Evolutionary conservation across 306 rosid species (phyloP).

Genomic region (Prunus mongolica): DNA sequence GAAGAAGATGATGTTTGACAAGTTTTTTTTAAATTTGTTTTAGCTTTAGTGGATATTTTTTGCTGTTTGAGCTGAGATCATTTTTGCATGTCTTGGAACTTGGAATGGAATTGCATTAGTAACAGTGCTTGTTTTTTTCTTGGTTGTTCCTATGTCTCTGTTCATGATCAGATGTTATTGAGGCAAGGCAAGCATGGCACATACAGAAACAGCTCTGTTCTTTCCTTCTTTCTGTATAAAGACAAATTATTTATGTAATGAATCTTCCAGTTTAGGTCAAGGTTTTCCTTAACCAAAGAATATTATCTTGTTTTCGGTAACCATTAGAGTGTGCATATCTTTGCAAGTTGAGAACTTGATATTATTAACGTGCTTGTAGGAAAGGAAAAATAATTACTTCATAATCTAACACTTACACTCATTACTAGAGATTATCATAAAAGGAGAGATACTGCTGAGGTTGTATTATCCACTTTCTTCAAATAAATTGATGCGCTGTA

Average conservation of each 20-base stretch:
- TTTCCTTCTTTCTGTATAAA: too few species aligned
- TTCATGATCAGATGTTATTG: neutral
- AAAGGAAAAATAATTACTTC: too few species aligned
- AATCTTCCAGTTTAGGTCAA: too few species aligned
- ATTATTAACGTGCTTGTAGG: too few species aligned
- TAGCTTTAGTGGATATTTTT: neutral
- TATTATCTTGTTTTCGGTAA: too few species aligned
- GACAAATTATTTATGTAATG: too few species aligned
- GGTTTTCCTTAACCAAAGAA: too few species aligned
- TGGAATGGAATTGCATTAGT: neutral
- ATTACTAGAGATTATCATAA: neutral
- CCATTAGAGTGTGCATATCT: too few species aligned
- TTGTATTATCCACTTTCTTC: too few species aligned
- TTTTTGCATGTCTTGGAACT: neutral
- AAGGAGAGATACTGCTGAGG: neutral
- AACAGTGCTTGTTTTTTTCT: neutral
- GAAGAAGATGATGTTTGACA: slow-evolving; percentile 12
- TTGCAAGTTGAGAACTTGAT: too few species aligned
- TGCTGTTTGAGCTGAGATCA: neutral
- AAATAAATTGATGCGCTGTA: too few species aligned
- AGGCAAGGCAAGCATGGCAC: neutral
- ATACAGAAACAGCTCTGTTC: too few species aligned
- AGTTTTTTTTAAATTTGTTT: neutral
- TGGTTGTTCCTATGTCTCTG: neutral
- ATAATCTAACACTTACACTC: neutral